Conservation (phyloP, 129 eudicot species). For the Calendula officinalis region DNA sequence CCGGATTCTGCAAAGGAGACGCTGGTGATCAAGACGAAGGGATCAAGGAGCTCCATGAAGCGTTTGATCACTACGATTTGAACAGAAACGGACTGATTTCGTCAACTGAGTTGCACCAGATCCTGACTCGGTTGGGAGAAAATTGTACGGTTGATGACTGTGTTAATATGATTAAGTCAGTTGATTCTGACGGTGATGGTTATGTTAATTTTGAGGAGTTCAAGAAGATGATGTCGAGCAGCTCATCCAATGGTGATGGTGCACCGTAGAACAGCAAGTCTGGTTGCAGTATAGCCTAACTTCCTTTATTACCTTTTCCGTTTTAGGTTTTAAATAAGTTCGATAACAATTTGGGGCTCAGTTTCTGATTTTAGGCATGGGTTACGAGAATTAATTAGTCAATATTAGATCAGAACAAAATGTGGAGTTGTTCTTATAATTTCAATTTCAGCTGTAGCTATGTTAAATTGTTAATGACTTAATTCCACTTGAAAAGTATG, state of each 20-base stretch:
- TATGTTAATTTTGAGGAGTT: slow-evolving; percentile 76
- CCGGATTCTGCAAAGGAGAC: slow-evolving; percentile 39
- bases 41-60: slow-evolving; percentile 56
- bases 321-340: not conserved
- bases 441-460: too few relatives aligned
- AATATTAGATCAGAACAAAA: not conserved
- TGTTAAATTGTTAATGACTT: too few relatives aligned
- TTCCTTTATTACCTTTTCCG: not conserved
- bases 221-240: slow-evolving; percentile 68
- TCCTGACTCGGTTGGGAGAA: slow-evolving; percentile 63
- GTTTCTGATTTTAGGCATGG: not conserved
- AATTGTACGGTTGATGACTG: slow-evolving; percentile 57
- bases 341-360: not conserved
- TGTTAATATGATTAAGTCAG: slow-evolving; percentile 61
- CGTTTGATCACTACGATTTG: slow-evolving; percentile 70
- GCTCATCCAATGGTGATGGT: not conserved
- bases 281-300: not conserved
- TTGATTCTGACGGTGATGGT: slow-evolving; percentile 80
- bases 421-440: too few relatives aligned
- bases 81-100: slow-evolving; percentile 71
- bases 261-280: slow-evolving; percentile 4
- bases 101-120: slow-evolving; percentile 58
- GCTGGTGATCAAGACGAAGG: slow-evolving; percentile 17
- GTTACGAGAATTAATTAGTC: not conserved
- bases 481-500: too few relatives aligned